phyloP scores from a whole-genome alignment of 23 red algal species.

The Gracilaria gracilis region DNA sequence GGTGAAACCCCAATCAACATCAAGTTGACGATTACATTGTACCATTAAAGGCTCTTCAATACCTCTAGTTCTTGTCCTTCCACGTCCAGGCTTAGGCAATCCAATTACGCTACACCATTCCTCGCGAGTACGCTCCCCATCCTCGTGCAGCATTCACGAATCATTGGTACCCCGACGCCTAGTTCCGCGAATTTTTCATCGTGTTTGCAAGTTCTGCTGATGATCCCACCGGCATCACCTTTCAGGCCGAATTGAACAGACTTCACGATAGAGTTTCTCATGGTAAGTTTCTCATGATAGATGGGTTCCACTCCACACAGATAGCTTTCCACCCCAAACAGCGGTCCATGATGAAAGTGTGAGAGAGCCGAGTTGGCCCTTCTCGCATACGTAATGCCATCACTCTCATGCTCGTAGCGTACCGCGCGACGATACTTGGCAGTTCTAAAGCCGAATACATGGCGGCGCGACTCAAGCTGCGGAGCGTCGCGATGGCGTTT shows the following conservation, averaged over 20 bases:
- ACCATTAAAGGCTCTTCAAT: conserved; percentile 55
- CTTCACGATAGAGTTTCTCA: conserved; percentile 47
- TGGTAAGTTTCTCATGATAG: too few species aligned
- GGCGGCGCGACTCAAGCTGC: too few species aligned
- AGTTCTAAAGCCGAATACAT: too few species aligned
- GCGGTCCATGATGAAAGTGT: conserved; percentile 69
- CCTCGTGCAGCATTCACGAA: conserved; percentile 57
- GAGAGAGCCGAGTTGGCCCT: too few species aligned
- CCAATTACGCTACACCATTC: conserved; percentile 2
- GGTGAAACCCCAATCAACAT: conserved; percentile 41
- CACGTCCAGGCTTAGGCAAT: conserved; percentile 65
- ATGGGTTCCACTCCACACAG: conserved; percentile 70
- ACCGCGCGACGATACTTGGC: too few species aligned
- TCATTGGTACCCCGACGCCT: not conserved
- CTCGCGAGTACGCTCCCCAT: conserved; percentile 29
- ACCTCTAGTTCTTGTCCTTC: conserved; percentile 70
- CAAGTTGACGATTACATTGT: conserved; percentile 15
- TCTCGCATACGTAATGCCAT: too few species aligned
- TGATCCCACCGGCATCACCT: conserved; percentile 45
- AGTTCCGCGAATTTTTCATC: conserved; percentile 30
- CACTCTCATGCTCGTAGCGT: too few species aligned
- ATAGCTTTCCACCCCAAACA: conserved; percentile 68
- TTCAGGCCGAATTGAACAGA: conserved; percentile 43
- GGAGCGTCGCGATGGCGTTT: too few species aligned
- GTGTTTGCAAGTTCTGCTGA: conserved; percentile 54